phyloP scores from a whole-genome alignment of 768 basidiomycete species.

The Pleurotus salmoneostramineus region DNA sequence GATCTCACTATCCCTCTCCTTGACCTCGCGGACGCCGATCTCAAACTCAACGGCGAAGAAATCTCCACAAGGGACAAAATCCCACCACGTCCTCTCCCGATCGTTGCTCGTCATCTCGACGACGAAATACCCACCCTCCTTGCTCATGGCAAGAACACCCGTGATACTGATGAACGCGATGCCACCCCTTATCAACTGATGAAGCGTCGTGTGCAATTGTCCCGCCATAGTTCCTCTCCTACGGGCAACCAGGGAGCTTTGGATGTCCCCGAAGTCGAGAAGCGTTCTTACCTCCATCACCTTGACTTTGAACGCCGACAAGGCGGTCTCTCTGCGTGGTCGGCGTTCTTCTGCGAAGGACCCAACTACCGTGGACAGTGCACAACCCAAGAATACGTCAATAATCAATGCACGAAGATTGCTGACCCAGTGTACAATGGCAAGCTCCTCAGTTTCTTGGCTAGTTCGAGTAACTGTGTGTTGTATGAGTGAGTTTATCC shows the following conservation, averaged over 20 bases:
- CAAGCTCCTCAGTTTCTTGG: constrained; percentile 1
- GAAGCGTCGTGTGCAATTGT: not conserved
- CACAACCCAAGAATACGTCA: not conserved
- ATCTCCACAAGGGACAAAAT: not conserved
- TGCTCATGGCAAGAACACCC: not conserved
- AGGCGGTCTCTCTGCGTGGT: not conserved
- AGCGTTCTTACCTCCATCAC: not conserved
- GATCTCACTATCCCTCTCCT: not conserved
- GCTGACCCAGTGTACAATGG: not conserved
- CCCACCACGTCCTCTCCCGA: not conserved
- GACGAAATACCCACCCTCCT: not conserved
- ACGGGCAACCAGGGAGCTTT: not conserved
- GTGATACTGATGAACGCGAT: not conserved
- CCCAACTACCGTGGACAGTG: constrained; percentile 1
- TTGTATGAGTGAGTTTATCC: not conserved
- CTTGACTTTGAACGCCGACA: not conserved
- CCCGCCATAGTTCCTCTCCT: not conserved
- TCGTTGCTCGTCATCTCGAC: not conserved
- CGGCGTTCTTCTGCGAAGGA: constrained; percentile 1
- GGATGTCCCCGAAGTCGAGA: not conserved
- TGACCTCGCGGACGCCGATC: not conserved
- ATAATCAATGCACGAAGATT: not conserved
- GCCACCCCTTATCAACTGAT: not conserved
- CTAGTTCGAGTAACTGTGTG: constrained; percentile 1
- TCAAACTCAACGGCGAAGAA: not conserved